Percentiles rank a stretch among this genome's conserved stretches.
phyloP scores from a whole-genome alignment of 768 basidiomycete species.

The Auriscalpium vulgare region DNA sequence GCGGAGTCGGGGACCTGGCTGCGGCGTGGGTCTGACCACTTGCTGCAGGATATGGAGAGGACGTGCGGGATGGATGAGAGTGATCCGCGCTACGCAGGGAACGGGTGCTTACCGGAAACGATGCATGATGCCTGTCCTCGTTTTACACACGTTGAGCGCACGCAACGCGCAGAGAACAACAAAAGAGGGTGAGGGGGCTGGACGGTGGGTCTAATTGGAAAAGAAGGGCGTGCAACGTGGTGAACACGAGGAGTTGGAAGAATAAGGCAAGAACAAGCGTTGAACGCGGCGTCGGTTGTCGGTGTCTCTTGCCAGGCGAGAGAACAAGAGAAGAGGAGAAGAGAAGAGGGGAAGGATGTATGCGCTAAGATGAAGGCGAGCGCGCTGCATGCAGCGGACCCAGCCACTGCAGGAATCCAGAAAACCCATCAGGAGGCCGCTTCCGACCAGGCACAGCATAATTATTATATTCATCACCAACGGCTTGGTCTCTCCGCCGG shows the following conservation, averaged over 20 bases:
- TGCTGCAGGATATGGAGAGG: constrained; percentile 36
- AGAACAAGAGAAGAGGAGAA: neutral
- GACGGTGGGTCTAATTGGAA: constrained; percentile 21
- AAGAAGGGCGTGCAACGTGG: constrained; percentile 58
- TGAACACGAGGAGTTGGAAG: constrained; percentile 56
- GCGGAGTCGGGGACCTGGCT: constrained; percentile 29
- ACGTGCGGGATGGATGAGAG: constrained; percentile 7
- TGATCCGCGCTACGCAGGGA: constrained; percentile 6
- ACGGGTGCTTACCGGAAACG: constrained; percentile 65
- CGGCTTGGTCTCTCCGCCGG: too few relatives aligned
- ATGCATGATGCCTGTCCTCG: constrained; percentile 56
- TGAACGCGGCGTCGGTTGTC: neutral
- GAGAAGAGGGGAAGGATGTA: neutral
- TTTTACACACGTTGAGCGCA: constrained; percentile 58
- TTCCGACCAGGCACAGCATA: too few relatives aligned
- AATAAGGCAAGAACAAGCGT: constrained; percentile 3
- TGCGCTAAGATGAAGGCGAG: too few relatives aligned
- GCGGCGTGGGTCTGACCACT: constrained; percentile 68
- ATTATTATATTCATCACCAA: too few relatives aligned
- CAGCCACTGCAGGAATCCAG: too few relatives aligned
- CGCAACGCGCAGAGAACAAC: constrained; percentile 7
- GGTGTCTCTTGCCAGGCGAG: neutral
- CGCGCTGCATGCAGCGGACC: too few relatives aligned
- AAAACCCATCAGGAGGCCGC: too few relatives aligned
- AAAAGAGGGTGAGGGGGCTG: constrained; percentile 12